Base-by-base conservation (phyloP, 345 rosid genomes). In the Geranium rotundifolium region DNA sequence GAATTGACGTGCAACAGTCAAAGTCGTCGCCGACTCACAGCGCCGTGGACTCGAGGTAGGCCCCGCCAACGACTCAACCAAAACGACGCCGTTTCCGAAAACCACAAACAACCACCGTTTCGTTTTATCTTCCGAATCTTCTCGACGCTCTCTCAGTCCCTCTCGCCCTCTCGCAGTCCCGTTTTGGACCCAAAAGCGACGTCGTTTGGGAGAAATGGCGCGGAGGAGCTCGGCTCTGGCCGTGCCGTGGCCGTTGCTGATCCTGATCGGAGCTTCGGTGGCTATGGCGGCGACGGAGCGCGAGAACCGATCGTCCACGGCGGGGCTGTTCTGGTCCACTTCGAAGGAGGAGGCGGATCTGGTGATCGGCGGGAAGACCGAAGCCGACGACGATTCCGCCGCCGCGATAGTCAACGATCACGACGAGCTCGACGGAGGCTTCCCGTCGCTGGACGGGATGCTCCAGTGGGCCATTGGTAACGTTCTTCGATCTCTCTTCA, bases 401-500 rank as follows among this genome's bases (percentile, higher is more conserved):
- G 75, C 77, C 19, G 64, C 65, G 30, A 76, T 70, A 0, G 76
- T 75, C 69, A 75, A 76, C 61, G 85, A 77, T 49, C 78, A 30
- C 19, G 89, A 81, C 18, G 85, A 78, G 59, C 63, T 82, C 19
- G 99, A 93, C 61, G 95, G 97, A 54, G 96, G 95, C 20, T 89
- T 89, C 57, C 84, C 97, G 70, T 83, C 97, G 19, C 81, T 93
- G 1, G 99, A 93, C 5, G 90, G 96, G 58, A 89, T 93, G 95
- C 63, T 93, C 67, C 95, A 86, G 72, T 93, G 99, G 99, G 99
- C 96, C 20, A 90, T 93, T 62, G 99, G 97, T 90, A 9, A 30
- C 29, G 4, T 49, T 13, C 29, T 34, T 34, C 6, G 12, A 12
- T 46, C 12, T 27, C 12, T 58, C 18, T 37, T 12, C 50, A 1